A percentile compares a stretch with the other conserved stretches of the same genome.
phyloP scores from a whole-genome alignment of 2,329 filamentous ascomycete genomes.

The Fusarium aywerte region DNA sequence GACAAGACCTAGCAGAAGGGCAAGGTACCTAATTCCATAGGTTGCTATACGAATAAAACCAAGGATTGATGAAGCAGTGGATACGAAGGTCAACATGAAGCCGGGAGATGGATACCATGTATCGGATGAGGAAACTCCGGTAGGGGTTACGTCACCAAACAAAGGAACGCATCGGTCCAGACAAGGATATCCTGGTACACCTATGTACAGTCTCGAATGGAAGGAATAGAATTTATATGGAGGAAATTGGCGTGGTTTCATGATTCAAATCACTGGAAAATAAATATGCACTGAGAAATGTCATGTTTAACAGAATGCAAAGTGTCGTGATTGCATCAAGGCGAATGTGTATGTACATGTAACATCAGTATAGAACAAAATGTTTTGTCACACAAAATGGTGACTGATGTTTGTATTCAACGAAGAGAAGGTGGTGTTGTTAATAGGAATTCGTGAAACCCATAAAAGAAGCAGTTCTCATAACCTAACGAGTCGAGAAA shows the following conservation, averaged over 20 bases:
- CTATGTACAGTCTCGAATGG: neutral
- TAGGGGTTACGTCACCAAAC: neutral
- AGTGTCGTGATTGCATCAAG: constrained; percentile 14
- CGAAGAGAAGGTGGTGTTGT: constrained; percentile 19
- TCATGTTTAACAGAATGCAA: neutral
- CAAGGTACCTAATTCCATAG: too few relatives aligned
- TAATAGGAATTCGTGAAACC: constrained; percentile 23
- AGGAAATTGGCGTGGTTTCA: neutral
- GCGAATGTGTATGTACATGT: constrained; percentile 19
- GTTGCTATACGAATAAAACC: neutral
- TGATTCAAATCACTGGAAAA: neutral
- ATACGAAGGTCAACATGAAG: neutral
- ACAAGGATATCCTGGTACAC: neutral
- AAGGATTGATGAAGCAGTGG: neutral
- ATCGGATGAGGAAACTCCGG: neutral
- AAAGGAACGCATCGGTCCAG: neutral
- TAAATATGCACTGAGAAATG: neutral
- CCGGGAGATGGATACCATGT: neutral
- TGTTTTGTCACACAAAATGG: constrained; percentile 8
- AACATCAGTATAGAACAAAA: constrained; percentile 13
- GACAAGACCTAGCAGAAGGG: neutral
- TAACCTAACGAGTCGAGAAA: constrained; percentile 8
- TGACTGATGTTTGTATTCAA: constrained; percentile 23
- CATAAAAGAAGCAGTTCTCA: constrained; percentile 21
- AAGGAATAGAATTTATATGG: too few relatives aligned